A percentile compares a stretch with the other conserved stretches of the same genome.
Conservation (phyloP, 306 rosid genomes). For the Luffa acutangula region DNA sequence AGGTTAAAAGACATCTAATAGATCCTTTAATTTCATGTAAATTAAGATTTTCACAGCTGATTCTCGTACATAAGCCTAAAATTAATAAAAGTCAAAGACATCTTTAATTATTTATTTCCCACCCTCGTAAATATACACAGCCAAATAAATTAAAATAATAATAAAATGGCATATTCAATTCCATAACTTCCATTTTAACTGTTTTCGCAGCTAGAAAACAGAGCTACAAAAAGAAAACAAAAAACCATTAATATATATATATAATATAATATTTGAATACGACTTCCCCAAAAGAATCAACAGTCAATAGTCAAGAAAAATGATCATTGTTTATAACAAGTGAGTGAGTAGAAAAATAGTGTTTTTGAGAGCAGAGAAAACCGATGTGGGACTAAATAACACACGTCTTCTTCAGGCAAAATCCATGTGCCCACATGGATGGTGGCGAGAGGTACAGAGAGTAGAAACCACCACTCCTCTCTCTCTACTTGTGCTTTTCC, state of each 20-base stretch:
- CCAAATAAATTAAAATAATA: neutral
- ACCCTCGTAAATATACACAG: neutral
- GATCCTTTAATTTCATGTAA: too few species aligned
- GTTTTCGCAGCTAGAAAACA: neutral
- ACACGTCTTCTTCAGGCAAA: slow-evolving; percentile 81
- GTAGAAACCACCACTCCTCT: neutral
- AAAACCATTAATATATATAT: neutral
- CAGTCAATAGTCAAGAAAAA: neutral
- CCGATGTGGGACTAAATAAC: slow-evolving; percentile 52
- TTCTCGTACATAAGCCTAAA: neutral
- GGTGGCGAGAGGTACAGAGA: slow-evolving; percentile 20
- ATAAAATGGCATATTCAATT: neutral
- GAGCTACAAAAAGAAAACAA: neutral
- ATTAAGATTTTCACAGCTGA: neutral
- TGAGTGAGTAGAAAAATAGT: neutral
- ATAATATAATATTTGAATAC: neutral
- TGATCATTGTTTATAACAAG: neutral
- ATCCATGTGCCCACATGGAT: slow-evolving; percentile 98
- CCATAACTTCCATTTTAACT: neutral
- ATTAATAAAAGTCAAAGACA: neutral
- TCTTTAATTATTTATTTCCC: neutral
- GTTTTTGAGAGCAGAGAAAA: neutral
- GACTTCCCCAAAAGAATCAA: neutral
- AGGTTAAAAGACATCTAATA: too few species aligned
- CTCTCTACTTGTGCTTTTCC: slow-evolving; percentile 8